phyloP scores from a whole-genome alignment of 345 rosid genomes.

The Citropsis articulata region DNA sequence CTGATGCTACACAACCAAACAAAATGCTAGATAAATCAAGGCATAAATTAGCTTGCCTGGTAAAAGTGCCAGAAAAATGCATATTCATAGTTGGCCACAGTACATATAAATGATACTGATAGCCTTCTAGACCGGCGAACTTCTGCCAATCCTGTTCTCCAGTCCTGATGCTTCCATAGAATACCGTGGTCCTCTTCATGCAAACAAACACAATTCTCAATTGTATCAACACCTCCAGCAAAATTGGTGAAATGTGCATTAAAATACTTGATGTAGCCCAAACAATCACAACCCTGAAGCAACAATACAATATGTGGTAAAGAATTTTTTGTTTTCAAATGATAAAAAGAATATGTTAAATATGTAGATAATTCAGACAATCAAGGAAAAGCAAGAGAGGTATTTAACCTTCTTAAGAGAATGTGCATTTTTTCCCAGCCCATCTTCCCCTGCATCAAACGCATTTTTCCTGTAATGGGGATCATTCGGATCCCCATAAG shows the following conservation, averaged over 20 bases:
- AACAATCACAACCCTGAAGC: conserved; percentile 71
- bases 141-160: conserved; percentile 83
- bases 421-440: conserved; percentile 79
- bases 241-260: conserved; percentile 77
- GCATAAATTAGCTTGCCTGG: conserved; percentile 47
- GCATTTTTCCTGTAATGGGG: conserved; percentile 81
- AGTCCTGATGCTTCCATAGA: conserved; percentile 85
- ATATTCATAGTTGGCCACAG: conserved; percentile 74
- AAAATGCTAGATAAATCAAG: conserved; percentile 1
- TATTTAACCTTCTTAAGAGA: conserved; percentile 61
- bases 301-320: conserved; percentile 3
- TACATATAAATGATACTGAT: conserved; percentile 61
- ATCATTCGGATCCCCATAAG: conserved; percentile 81
- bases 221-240: conserved; percentile 74
- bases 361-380: neutral
- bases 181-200: conserved; percentile 83
- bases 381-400: neutral
- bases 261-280: conserved; percentile 71
- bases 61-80: conserved; percentile 78
- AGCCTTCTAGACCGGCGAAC: conserved; percentile 72
- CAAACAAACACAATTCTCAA: conserved; percentile 71
- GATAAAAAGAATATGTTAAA: neutral
- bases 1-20: neutral
- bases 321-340: neutral
- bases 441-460: conserved; percentile 86